Base-by-base conservation (phyloP, 495 filamentous ascomycete genomes). In the Aspergillus wentii region DNA sequence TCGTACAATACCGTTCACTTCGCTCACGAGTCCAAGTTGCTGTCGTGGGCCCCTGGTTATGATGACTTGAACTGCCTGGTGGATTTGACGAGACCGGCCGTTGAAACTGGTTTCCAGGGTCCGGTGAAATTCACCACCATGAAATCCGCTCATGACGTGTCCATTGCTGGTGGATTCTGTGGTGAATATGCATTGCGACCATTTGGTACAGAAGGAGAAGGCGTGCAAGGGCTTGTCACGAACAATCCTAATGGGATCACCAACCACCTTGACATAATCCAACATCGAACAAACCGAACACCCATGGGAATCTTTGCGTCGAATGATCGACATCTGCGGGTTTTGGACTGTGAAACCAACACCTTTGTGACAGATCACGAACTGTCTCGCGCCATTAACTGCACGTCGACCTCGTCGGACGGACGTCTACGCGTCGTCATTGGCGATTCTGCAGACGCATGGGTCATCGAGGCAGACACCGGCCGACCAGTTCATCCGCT, bases 1-100 rank as follows among this genome's bases (percentile, higher is more conserved):
- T 84, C 83, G 8, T 80, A 82, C 28, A 83, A 84, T 32, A 80
- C 86, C 32, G 64, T 86, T 26, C 89, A 84, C 58, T 95, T 94
- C 56, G 79, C 87, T 17, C 71, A 71, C 17, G 66, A 69, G 40
- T 75, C 71, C 13, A 72, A 72, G 35, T 63, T 94, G 8, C 54
- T 55, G 26, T 63, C 67, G 1, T 71, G 67, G 67, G 51, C 52
- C 1, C 67, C 67, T 0, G 52, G 38, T 3, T 61, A 66, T 29
- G 52, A 66, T 30, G 61, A 64, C 7, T 48, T 65, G 13, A 57
- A 58, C n/a, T 57, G 62, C 17, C 56, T 82, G 23, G 83, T 94
- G 60, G 78, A 84, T 42, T 66, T 89, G 17, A 68, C 65, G 21
- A 66, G 67, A n/a, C 66, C 67, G 1, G 46, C 57, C 3, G 58